Base-by-base conservation (phyloP, 2,329 filamentous ascomycete species). In the Plenodomus tracheiphilus region DNA sequence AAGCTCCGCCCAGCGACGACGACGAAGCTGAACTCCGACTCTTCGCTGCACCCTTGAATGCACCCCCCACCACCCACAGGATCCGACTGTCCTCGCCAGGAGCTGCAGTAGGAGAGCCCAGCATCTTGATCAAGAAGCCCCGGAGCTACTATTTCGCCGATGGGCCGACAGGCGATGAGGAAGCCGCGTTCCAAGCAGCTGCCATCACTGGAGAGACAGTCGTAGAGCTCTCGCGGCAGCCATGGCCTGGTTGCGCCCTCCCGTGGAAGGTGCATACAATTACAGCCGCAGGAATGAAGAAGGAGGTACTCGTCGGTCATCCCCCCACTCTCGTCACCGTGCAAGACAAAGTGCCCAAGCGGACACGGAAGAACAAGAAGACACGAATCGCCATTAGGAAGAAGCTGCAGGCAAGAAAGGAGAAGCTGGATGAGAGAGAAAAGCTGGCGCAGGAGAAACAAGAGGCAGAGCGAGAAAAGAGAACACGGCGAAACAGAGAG, bases 231-330 rank as follows among this genome's bases (percentile, higher is more conserved):
- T 59, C 69, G 30, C 49, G 46, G 40, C 41, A 55, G 43, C 65
- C 65, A 16, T 73, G 70, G 69, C 65, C 68, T 2, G 70, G 66
- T 17, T 69, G 65, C 47, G 62, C 61, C 13, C 38, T 72, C 47
- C 70, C 69, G 2, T 73, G 69, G 69, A 71, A 70, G 47, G 66
- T 72, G 39, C 59, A 22, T 22, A 65, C 35, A 1, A 60, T 71
- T 39, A 62, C 67, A 10, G 30, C 61, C n/a, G 44, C 59, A 4
- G 68, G 69, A 15, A 51, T 71, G 39, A 65, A 56, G 51, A 69
- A 61, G 50, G 50, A 51, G 10, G 63, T 72, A 2, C 52, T 69
- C 2, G 46, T 69, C 17, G 66, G 68, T 4, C 62, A 71, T 46
- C 61, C 66, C 16, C 50, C 56, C 9, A 42, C 25, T 7, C 41